These are phyloP conservation scores for Nelumbo lutea DNA, from an alignment of 164 flowering plant species.

Conservation along the genomic window DNA sequence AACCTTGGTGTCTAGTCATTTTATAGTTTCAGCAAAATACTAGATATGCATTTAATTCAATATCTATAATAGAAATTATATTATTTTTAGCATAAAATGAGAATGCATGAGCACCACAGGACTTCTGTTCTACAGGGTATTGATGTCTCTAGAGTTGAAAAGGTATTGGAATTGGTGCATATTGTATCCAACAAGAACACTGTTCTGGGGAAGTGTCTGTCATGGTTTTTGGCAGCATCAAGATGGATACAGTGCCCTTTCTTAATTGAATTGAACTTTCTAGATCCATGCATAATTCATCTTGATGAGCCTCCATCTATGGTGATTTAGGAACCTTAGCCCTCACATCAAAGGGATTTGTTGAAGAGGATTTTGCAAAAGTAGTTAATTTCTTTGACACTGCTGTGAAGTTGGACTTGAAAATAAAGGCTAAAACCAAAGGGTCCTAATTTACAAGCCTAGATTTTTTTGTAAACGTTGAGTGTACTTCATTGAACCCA, in stretches of 20 bases:
- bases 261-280: no score
- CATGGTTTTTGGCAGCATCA: constrained; percentile 99
- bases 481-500: no score
- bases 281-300: background rate
- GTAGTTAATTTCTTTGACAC: constrained; percentile 88
- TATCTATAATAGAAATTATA: no score
- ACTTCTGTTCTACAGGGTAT: no score
- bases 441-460: constrained; percentile 34
- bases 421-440: constrained; percentile 70
- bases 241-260: constrained; percentile 62
- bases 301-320: constrained; percentile 5
- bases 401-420: constrained; percentile 77
- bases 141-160: constrained; percentile 8
- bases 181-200: constrained; percentile 99
- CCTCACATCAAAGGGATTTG: constrained; percentile 45
- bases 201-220: constrained; percentile 78
- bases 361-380: constrained; percentile 87
- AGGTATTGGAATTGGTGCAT: constrained; percentile 91
- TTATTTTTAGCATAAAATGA: no score
- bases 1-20: no score
- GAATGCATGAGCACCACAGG: no score
- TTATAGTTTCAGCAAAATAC: no score
- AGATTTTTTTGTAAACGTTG: no score
- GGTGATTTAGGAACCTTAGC: constrained; percentile 61
- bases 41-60: no score